A percentile compares a stretch with the other conserved stretches of the same genome.
Conservation (phyloP, 345 rosid genomes). For the Garcia nutans region DNA sequence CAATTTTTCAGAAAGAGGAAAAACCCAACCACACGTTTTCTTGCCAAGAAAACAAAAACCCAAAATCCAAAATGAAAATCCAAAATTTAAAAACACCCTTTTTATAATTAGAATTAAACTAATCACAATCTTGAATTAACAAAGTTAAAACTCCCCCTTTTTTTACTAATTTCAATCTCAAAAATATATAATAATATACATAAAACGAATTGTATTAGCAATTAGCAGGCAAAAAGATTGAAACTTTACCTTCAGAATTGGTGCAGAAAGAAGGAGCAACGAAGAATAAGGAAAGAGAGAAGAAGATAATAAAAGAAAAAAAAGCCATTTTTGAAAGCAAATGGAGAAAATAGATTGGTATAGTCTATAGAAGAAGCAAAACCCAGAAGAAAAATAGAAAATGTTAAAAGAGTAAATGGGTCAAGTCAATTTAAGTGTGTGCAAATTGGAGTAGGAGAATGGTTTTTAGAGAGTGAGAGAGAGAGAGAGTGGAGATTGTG, state of each 20-base stretch:
- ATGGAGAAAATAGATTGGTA: background rate
- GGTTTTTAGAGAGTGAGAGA: slow-evolving; percentile 1
- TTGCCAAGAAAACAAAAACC: background rate
- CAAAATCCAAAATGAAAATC: background rate
- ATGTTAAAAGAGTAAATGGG: background rate
- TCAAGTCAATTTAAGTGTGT: slow-evolving; percentile 11
- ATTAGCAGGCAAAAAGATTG: background rate
- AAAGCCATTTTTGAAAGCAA: slow-evolving; percentile 24
- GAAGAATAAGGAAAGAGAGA: slow-evolving; percentile 25
- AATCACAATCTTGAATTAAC: background rate
- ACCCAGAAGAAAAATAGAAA: background rate
- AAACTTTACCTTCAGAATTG: slow-evolving; percentile 55
- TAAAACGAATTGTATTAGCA: background rate
- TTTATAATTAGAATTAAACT: no score
- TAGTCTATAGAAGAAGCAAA: background rate
- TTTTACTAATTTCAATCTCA: background rate
- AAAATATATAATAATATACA: background rate
- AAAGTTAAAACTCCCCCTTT: background rate
- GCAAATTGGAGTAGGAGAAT: background rate
- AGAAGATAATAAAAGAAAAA: slow-evolving; percentile 12
- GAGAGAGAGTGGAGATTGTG: background rate
- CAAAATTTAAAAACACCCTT: background rate
- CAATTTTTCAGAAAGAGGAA: background rate
- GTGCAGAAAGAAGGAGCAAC: slow-evolving; percentile 45
- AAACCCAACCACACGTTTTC: slow-evolving; percentile 10